Evolutionary conservation across 2,329 filamentous ascomycete genomes (phyloP).

Genomic region (Pseudogymnoascus sp.): DNA sequence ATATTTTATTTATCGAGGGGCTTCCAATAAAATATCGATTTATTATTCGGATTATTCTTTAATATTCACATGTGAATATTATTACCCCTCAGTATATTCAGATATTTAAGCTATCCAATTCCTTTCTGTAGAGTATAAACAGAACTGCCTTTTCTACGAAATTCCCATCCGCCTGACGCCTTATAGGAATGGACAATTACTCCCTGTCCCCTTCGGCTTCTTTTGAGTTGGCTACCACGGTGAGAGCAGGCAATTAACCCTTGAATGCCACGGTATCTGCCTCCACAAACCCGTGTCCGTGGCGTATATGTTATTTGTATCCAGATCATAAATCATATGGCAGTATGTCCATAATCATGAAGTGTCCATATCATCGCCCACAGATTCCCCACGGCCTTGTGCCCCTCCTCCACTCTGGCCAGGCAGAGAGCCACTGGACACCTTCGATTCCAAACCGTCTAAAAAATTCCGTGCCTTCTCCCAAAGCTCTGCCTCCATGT

Average conservation of each 20-base stretch:
- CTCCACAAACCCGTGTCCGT: not conserved
- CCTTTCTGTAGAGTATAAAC: not conserved
- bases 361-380: not conserved
- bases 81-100: not conserved
- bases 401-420: not conserved
- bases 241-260: not conserved
- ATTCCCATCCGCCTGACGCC: not conserved
- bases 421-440: not conserved
- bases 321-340: not conserved
- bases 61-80: not conserved
- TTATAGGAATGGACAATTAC: no score
- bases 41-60: not conserved
- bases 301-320: not conserved
- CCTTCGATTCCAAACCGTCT: constrained; percentile 29
- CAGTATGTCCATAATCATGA: not conserved
- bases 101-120: not conserved
- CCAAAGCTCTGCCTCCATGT: constrained; percentile 80
- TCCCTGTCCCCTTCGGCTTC: not conserved
- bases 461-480: constrained; percentile 50
- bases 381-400: not conserved
- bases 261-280: not conserved
- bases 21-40: not conserved
- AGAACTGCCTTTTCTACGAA: not conserved
- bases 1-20: not conserved
- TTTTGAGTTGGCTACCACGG: not conserved